Conservation (phyloP, 225 moss, liverwort and hornwort genomes). For the Physcomitrellopsis africana region DNA sequence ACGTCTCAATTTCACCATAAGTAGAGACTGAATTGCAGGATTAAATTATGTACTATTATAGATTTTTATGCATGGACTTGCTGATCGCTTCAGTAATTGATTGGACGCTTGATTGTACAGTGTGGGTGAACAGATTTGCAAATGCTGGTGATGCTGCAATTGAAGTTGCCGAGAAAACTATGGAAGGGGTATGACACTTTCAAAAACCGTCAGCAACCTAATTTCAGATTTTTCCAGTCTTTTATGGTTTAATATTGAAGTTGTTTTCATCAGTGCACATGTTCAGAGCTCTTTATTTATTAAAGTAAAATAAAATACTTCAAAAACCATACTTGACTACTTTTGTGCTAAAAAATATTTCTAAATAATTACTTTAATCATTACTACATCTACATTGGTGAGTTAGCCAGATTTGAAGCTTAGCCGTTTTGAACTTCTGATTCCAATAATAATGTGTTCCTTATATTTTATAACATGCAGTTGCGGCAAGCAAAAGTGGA, state of each 20-base stretch:
- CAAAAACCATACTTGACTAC: no score
- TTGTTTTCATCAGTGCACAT: neutral
- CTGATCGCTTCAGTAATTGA: slow-evolving; percentile 10
- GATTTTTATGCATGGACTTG: neutral
- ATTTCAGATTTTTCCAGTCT: neutral
- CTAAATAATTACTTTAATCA: no score
- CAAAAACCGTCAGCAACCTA: neutral
- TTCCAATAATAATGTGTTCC: slow-evolving; percentile 15
- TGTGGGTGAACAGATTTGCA: slow-evolving; percentile 98
- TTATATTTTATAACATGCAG: slow-evolving; percentile 34
- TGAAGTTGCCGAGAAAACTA: slow-evolving; percentile 85
- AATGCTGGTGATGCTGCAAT: slow-evolving; percentile 95
- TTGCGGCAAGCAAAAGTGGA: slow-evolving; percentile 51
- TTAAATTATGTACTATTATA: neutral
- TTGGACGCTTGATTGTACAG: slow-evolving; percentile 46
- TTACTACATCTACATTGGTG: neutral
- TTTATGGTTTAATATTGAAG: slow-evolving; percentile 13
- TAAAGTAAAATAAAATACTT: no score
- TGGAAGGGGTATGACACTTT: slow-evolving; percentile 74
- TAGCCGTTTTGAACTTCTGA: slow-evolving; percentile 9
- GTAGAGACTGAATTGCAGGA: neutral
- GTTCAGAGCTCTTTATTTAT: neutral
- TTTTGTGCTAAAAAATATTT: no score
- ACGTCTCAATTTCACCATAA: no score
- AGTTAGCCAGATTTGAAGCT: slow-evolving; percentile 11